These are phyloP conservation scores for Zhuliangozyma blackwelliae DNA, from an alignment of 1,139 yeast genomes.

Conservation along the genomic window DNA sequence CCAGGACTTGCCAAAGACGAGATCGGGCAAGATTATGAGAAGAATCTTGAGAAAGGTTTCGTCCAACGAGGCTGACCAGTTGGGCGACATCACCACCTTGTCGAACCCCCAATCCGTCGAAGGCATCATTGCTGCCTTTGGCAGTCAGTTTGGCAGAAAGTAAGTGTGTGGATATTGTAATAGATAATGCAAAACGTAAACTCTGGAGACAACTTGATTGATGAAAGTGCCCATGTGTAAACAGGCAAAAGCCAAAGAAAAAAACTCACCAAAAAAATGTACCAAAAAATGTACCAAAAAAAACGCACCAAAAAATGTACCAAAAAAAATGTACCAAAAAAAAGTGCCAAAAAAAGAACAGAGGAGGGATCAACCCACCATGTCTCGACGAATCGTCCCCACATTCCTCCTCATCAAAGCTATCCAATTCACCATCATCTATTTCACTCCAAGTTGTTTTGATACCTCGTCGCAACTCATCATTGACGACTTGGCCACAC, in stretches of 20 bases:
- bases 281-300: too few species aligned
- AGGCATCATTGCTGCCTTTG: constrained; percentile 57
- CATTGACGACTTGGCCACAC: constrained; percentile 5
- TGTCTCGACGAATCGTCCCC: neutral
- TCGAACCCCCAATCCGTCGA: constrained; percentile 85
- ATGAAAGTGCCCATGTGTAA: neutral
- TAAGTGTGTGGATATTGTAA: constrained; percentile 9
- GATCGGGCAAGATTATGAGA: constrained; percentile 99
- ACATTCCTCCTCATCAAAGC: neutral
- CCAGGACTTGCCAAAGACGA: constrained; percentile 90
- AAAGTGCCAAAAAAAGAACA: too few species aligned
- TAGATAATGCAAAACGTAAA: neutral
- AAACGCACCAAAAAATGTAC: too few species aligned
- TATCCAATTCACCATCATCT: constrained; percentile 28
- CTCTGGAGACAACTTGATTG: neutral
- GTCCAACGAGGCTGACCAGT: constrained; percentile 83
- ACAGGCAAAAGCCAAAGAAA: too few species aligned
- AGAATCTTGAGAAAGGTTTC: constrained; percentile 92
- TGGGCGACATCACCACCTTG: constrained; percentile 90
- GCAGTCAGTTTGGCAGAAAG: constrained; percentile 48
- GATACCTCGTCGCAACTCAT: constrained; percentile 38
- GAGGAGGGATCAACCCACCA: too few species aligned
- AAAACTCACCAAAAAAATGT: too few species aligned
- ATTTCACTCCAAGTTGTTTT: constrained; percentile 32
- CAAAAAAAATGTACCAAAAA: too few species aligned